Evolutionary conservation across 2,329 filamentous ascomycete species (phyloP), one percentile per base, ranked within the genome.

Genomic region (Aspergillus brasiliensis): DNA sequence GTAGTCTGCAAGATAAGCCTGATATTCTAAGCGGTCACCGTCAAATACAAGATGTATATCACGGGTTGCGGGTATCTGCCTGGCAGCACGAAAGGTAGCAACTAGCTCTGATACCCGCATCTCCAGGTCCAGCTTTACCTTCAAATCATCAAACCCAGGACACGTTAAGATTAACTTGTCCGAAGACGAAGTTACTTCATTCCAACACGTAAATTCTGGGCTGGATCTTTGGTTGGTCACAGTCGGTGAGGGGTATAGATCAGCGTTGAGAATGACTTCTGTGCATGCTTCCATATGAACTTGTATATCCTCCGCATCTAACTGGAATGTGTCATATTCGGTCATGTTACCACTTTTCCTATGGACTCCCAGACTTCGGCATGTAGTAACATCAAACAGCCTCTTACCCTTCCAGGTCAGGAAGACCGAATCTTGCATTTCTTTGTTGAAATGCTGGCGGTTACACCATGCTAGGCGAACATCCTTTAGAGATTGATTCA

Each of bases 241-340:
- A 49, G 49, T 23, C 15, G 13, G 46, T 25, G 38, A 38, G 38
- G 49, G 46, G 8, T 42, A 10, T 62, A 62, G 13, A 60, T 47
- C 28, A 57, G 19, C 21, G 19, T 42, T 37, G 23, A 59, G 44
- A 28, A 75, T 53, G 10, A 89, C 86, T 7, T 86, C 80, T 0
- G 90, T 94, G 84, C 91, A 91, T 6, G 89, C 90, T 73, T 93
- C 88, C 63, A 96, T 82, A 65, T 89, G 84, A n/a, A 96, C 83
- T 56, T 84, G 83, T 7, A 81, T 76, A 11, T 82, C 80, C 23
- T 83, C 81, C 25, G 84, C 82, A 3, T 80, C 75, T 56, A 71
- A 65, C 19, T 84, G 83, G 1, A 83, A 82, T 21, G 81, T 80
- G 5, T 82, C 74, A 21, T 70, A 67, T 66, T 56, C 72, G 71